A percentile compares a stretch with the other conserved stretches of the same genome.
Evolutionary conservation across 257 asterid genomes (phyloP).

Genomic region (Nyctanthes arbortristis): DNA sequence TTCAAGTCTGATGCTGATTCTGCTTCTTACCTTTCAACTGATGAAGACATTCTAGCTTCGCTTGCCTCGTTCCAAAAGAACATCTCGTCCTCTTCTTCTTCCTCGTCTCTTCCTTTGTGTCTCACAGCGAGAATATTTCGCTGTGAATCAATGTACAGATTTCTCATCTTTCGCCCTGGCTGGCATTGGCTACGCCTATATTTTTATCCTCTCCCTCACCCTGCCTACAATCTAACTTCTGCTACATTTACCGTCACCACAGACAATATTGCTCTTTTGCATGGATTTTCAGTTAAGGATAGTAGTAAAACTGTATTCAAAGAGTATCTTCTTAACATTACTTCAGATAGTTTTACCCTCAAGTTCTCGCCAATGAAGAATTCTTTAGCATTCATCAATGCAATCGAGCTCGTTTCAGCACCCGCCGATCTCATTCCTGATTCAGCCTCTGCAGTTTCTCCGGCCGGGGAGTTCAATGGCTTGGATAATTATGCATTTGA

Average conservation of each 20-base stretch:
- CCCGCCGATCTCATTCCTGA: constrained; percentile 63
- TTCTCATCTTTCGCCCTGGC: constrained; percentile 58
- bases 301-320: constrained; percentile 39
- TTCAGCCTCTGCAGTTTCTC: constrained; percentile 58
- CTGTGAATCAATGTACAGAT: constrained; percentile 65
- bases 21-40: constrained; percentile 72
- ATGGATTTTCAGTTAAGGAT: constrained; percentile 68
- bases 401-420: constrained; percentile 81
- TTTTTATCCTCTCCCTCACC: constrained; percentile 65
- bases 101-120: constrained; percentile 36
- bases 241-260: constrained; percentile 63
- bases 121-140: constrained; percentile 64
- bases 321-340: constrained; percentile 75
- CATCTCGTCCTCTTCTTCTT: constrained; percentile 23
- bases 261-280: constrained; percentile 61
- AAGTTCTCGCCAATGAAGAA: constrained; percentile 73
- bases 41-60: constrained; percentile 62
- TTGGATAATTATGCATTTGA: constrained; percentile 49
- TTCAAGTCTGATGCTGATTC: constrained; percentile 83
- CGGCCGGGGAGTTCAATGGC: constrained; percentile 50
- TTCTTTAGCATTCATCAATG: constrained; percentile 75
- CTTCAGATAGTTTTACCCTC: constrained; percentile 63
- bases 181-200: constrained; percentile 72
- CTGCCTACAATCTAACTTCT: constrained; percentile 57
- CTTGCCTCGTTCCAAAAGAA: constrained; percentile 33